phyloP scores from a whole-genome alignment of 2,329 filamentous ascomycete species.

The Botrytis paeoniae region DNA sequence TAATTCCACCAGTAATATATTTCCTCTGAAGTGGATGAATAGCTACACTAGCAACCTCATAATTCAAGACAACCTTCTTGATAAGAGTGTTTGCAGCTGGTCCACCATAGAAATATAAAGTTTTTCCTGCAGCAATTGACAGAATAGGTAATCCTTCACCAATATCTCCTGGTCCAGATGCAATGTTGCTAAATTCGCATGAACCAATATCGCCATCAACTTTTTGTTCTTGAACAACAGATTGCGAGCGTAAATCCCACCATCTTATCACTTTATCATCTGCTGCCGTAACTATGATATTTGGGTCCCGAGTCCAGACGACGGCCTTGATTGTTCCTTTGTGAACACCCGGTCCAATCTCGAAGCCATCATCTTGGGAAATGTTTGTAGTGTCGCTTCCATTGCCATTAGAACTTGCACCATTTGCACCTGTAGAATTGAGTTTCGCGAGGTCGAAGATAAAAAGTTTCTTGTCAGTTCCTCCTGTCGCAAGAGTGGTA shows the following conservation, averaged over 20 bases:
- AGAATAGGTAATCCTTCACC: constrained; percentile 69
- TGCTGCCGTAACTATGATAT: constrained; percentile 84
- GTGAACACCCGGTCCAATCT: constrained; percentile 84
- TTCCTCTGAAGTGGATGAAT: constrained; percentile 78
- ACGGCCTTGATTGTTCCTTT: constrained; percentile 91
- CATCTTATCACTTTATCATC: constrained; percentile 89
- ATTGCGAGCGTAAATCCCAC: constrained; percentile 81
- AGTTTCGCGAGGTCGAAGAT: constrained; percentile 76
- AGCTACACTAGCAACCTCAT: constrained; percentile 87
- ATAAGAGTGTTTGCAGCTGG: constrained; percentile 64
- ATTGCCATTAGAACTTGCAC: constrained; percentile 32
- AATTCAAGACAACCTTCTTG: constrained; percentile 75
- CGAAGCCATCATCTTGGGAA: constrained; percentile 65
- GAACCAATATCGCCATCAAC: constrained; percentile 86
- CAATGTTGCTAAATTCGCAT: constrained; percentile 77
- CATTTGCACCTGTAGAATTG: constrained; percentile 33
- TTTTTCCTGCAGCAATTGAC: constrained; percentile 90
- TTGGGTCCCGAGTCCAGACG: constrained; percentile 86
- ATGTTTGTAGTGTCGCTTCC: constrained; percentile 45
- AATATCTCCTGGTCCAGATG: constrained; percentile 59
- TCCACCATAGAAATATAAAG: constrained; percentile 87
- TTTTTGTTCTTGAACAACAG: constrained; percentile 70
- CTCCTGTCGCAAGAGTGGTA: constrained; percentile 87
- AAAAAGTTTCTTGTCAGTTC: constrained; percentile 93
- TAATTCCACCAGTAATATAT: constrained; percentile 85